phyloP scores from a whole-genome alignment of 495 filamentous ascomycete genomes.

The Pseudoneurospora amorphoporcata region DNA sequence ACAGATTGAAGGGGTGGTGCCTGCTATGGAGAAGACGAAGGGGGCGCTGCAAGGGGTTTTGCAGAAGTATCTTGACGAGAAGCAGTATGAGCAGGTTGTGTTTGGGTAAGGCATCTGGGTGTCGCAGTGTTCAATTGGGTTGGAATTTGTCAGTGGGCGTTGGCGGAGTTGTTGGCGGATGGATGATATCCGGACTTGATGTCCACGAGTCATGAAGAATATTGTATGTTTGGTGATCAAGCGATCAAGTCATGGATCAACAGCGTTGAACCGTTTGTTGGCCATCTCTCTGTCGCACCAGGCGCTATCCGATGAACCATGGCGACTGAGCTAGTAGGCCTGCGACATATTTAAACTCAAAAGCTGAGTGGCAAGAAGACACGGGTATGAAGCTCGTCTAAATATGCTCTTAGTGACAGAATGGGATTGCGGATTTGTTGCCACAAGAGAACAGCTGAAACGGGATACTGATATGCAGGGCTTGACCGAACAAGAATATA shows the following conservation, averaged over 20 bases:
- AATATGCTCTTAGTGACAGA: background rate
- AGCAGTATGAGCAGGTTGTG: conserved; percentile 31
- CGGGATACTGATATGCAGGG: fast-evolving
- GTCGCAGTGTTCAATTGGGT: background rate
- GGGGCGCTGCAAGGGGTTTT: conserved; percentile 29
- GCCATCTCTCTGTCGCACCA: background rate
- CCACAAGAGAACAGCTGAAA: background rate
- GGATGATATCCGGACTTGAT: background rate
- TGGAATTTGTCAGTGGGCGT: background rate
- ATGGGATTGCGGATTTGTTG: background rate
- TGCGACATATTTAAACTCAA: background rate
- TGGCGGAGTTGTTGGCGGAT: background rate
- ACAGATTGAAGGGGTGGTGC: conserved; percentile 36
- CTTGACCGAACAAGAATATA: background rate
- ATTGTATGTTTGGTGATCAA: background rate
- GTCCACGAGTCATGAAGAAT: background rate
- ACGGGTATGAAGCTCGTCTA: background rate
- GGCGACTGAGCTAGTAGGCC: background rate
- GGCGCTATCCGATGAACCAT: background rate
- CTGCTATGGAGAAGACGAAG: conserved; percentile 33
- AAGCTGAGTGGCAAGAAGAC: background rate
- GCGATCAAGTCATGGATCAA: background rate
- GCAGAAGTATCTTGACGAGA: conserved; percentile 34
- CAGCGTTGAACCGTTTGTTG: background rate
- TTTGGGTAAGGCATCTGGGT: conserved; percentile 21